Evolutionary conservation across 345 rosid genomes (phyloP).

Genomic region (Lumnitzera littorea): DNA sequence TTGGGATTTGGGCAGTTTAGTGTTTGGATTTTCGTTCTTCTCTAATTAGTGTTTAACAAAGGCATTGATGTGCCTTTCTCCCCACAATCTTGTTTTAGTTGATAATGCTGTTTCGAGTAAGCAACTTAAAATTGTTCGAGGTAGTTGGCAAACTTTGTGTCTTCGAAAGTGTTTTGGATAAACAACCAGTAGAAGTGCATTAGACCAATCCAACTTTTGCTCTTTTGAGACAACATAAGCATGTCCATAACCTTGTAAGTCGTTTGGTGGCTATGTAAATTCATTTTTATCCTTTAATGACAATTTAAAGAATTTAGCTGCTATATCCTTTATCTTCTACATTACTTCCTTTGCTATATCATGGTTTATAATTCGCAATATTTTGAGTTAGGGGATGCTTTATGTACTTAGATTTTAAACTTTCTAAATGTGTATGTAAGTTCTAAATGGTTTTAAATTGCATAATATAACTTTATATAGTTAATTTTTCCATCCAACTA

Average conservation of each 20-base stretch:
- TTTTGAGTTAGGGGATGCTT: too few relatives aligned
- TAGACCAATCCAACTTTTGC: conserved; percentile 23
- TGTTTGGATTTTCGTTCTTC: too few relatives aligned
- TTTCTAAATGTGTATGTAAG: too few relatives aligned
- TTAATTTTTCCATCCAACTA: too few relatives aligned
- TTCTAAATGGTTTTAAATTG: too few relatives aligned
- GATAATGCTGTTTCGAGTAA: background rate
- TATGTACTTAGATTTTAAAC: too few relatives aligned
- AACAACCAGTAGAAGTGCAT: conserved; percentile 12
- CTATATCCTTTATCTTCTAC: conserved; percentile 13
- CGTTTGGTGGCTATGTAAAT: conserved; percentile 14
- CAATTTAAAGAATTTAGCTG: conserved; percentile 15
- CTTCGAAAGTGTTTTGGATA: conserved; percentile 12
- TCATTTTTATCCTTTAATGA: conserved; percentile 23
- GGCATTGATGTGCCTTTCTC: too few relatives aligned
- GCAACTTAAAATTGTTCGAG: conserved; percentile 8
- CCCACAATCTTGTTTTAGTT: too few relatives aligned
- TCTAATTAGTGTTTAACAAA: too few relatives aligned
- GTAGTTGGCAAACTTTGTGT: conserved; percentile 18
- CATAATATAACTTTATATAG: too few relatives aligned
- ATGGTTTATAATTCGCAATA: conserved; percentile 19
- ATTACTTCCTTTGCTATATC: conserved; percentile 13
- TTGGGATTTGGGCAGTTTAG: too few relatives aligned
- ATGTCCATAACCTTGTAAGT: conserved; percentile 24
- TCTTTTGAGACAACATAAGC: conserved; percentile 19